A percentile compares a stretch with the other conserved stretches of the same genome.
phyloP scores from a whole-genome alignment of 805 yeast species.

The Maudiozyma bulderi region DNA sequence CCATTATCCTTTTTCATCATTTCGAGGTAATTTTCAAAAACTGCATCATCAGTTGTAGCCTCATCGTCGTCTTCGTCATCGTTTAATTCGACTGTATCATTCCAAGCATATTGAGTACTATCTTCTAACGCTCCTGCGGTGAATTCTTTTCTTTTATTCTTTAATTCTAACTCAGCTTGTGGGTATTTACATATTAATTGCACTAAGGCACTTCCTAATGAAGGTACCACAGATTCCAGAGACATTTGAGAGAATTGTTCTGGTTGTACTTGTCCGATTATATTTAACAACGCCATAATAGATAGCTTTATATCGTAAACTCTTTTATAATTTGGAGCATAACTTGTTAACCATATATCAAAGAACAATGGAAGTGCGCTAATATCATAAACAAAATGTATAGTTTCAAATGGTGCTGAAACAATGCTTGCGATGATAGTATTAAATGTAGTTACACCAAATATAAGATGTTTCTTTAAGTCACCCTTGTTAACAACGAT shows the following conservation, averaged over 20 bases:
- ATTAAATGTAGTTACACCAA: constrained; percentile 34
- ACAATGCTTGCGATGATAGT: constrained; percentile 56
- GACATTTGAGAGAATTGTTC: constrained; percentile 28
- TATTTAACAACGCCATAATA: constrained; percentile 52
- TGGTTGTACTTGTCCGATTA: constrained; percentile 28
- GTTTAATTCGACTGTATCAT: constrained; percentile 24
- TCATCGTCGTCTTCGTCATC: constrained; percentile 31
- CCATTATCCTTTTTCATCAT: constrained; percentile 39
- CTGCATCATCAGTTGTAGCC: constrained; percentile 28
- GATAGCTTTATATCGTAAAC: constrained; percentile 78
- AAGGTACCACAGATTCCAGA: constrained; percentile 33
- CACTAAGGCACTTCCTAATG: constrained; percentile 44
- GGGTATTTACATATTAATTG: constrained; percentile 55
- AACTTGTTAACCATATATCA: constrained; percentile 29
- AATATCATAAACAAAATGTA: constrained; percentile 39
- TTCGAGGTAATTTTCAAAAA: constrained; percentile 36
- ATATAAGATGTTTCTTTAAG: constrained; percentile 21
- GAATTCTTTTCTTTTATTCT: constrained; percentile 51
- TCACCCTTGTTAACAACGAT: constrained; percentile 18
- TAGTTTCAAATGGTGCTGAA: constrained; percentile 46
- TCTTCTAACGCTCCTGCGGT: constrained; percentile 30
- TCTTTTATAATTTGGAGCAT: constrained; percentile 45
- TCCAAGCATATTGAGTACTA: constrained; percentile 21
- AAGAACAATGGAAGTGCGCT: constrained; percentile 44
- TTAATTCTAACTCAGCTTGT: constrained; percentile 55